These are phyloP conservation scores for Suhomyces sp. DNA, from an alignment of 805 yeast genomes.

Conservation along the genomic window DNA sequence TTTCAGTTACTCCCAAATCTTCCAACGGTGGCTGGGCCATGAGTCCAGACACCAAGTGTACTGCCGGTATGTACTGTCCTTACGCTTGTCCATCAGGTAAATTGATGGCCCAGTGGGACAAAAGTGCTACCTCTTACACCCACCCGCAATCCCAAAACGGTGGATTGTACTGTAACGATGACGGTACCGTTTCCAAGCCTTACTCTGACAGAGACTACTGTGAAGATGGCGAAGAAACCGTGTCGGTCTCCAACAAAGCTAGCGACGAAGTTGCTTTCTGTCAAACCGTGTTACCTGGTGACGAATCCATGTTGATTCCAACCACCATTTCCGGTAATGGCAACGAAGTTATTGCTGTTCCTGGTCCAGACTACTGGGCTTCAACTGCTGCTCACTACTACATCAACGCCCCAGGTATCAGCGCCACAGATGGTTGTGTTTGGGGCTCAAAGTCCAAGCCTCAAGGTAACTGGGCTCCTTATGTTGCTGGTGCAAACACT, in stretches of 20 bases:
- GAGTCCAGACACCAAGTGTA: conserved; percentile 68
- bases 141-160: conserved; percentile 82
- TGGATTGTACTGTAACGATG: conserved; percentile 71
- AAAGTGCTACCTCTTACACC: conserved; percentile 63
- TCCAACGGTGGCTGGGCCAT: conserved; percentile 85
- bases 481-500: conserved; percentile 88
- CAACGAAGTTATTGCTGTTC: conserved; percentile 68
- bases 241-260: conserved; percentile 58
- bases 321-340: conserved; percentile 56
- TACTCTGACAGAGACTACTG: conserved; percentile 60
- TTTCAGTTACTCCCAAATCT: conserved; percentile 57
- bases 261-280: conserved; percentile 71
- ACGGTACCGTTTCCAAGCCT: conserved; percentile 66
- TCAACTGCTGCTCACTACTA: conserved; percentile 84
- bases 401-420: conserved; percentile 79
- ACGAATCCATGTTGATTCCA: conserved; percentile 92
- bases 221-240: conserved; percentile 73
- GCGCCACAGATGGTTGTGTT: conserved; percentile 70
- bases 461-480: conserved; percentile 89
- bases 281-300: conserved; percentile 91
- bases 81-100: conserved; percentile 91
- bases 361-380: conserved; percentile 82
- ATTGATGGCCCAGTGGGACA: conserved; percentile 87
- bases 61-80: conserved; percentile 81
- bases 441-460: conserved; percentile 77